These are phyloP conservation scores for Cercophora sp. DNA, from an alignment of 495 filamentous ascomycete genomes.

Conservation along the genomic window DNA sequence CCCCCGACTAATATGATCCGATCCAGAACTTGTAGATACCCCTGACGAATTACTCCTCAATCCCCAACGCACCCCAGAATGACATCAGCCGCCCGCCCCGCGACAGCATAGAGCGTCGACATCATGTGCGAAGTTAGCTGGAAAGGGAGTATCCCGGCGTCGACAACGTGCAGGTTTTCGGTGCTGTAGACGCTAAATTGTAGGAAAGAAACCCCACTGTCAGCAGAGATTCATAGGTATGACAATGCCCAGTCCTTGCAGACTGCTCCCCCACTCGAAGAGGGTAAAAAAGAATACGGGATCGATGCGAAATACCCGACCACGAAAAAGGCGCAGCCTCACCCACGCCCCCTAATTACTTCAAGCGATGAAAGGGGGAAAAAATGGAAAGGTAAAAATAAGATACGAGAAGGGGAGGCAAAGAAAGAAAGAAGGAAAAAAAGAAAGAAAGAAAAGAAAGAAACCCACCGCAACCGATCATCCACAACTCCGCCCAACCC, in stretches of 20 bases:
- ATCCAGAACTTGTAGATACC: too few relatives aligned
- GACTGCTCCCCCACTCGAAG: too few relatives aligned
- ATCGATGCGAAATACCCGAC: too few relatives aligned
- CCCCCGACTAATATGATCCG: too few relatives aligned
- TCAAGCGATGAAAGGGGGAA: neutral
- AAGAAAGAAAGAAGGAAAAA: too few relatives aligned
- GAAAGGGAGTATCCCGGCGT: conserved; percentile 48
- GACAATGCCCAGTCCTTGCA: too few relatives aligned
- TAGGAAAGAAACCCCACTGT: neutral
- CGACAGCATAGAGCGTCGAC: conserved; percentile 49
- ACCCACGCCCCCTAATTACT: neutral
- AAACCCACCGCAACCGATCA: conserved; percentile 34
- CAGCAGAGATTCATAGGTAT: too few relatives aligned
- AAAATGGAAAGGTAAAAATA: too few relatives aligned
- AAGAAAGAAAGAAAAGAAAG: too few relatives aligned
- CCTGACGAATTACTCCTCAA: too few relatives aligned
- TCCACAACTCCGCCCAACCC: conserved; percentile 45
- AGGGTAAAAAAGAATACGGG: too few relatives aligned
- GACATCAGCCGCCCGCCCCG: conserved; percentile 51
- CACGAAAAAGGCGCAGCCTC: neutral
- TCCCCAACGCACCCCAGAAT: conserved; percentile 23
- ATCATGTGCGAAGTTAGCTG: conserved; percentile 45
- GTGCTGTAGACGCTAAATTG: conserved; percentile 45
- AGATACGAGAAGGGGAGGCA: too few relatives aligned
- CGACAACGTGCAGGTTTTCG: conserved; percentile 42